Percentiles rank a stretch among this genome's conserved stretches.
Conservation (phyloP, 345 rosid genomes). For the Draba incana region DNA sequence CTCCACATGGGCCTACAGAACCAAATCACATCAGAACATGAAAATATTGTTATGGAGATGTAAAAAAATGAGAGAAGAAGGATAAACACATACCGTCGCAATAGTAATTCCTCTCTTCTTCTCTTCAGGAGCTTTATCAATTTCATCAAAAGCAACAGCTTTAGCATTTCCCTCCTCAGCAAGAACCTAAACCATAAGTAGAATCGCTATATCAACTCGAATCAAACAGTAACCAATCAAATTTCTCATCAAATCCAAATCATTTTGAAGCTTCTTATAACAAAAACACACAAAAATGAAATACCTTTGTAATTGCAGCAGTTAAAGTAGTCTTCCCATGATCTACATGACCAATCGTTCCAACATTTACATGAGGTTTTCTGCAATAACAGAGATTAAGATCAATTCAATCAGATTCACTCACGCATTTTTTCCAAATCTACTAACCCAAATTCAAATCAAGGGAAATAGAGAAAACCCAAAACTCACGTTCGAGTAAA, state of each 20-base stretch:
- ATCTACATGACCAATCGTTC: conserved; percentile 99
- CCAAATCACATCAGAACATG: conserved; percentile 11
- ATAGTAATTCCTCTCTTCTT: conserved; percentile 98
- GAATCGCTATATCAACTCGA: background rate
- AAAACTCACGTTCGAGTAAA: conserved; percentile 72
- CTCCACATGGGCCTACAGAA: conserved; percentile 96
- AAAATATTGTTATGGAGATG: background rate
- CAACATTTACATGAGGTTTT: conserved; percentile 98
- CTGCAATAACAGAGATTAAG: conserved; percentile 43
- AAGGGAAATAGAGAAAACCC: background rate
- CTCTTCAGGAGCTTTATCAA: conserved; percentile 99
- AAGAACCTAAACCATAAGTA: conserved; percentile 60
- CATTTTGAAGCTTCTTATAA: no score
- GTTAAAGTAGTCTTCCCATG: conserved; percentile 98
- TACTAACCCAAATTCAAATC: background rate
- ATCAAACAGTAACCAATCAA: no score
- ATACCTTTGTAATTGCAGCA: conserved; percentile 86
- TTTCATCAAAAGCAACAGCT: conserved; percentile 97
- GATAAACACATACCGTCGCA: conserved; percentile 67
- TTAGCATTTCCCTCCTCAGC: conserved; percentile 98
- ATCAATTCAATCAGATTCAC: background rate
- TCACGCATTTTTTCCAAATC: background rate
- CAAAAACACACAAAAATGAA: background rate
- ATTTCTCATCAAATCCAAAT: no score
- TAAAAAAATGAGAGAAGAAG: background rate